Evolutionary conservation across 2,329 filamentous ascomycete species (phyloP).

Genomic region (Botrytis tulipae): DNA sequence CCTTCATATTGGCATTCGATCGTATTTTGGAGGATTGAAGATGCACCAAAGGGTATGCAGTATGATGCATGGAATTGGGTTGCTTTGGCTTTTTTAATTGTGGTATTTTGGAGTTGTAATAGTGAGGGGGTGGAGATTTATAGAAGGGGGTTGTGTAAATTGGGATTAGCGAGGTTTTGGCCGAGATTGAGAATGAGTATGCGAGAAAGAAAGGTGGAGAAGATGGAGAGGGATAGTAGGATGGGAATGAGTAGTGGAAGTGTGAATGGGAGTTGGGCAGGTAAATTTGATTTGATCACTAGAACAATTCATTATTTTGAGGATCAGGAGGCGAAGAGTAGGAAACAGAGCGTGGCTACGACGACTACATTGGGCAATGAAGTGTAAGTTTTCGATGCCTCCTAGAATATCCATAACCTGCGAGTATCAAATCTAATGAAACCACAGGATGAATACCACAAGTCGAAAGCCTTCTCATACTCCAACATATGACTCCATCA

Average conservation of each 20-base stretch:
- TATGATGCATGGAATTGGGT: slow-evolving; percentile 60
- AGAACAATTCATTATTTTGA: slow-evolving; percentile 33
- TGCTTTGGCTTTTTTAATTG: slow-evolving; percentile 52
- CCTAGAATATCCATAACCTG: rapidly evolving
- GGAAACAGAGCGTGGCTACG: slow-evolving; percentile 17
- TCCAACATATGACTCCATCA: not conserved
- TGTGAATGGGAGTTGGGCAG: slow-evolving; percentile 13
- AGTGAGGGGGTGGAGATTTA: slow-evolving; percentile 58
- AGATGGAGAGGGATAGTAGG: slow-evolving; percentile 11
- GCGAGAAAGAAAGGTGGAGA: slow-evolving; percentile 17
- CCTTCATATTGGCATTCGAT: slow-evolving; percentile 48
- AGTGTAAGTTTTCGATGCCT: not conserved
- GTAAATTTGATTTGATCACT: slow-evolving; percentile 31
- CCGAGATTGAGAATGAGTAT: slow-evolving; percentile 27
- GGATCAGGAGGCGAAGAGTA: slow-evolving; percentile 19
- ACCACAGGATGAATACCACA: not conserved
- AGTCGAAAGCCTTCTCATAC: not conserved
- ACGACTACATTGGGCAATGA: not conserved
- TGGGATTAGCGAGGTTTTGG: slow-evolving; percentile 31
- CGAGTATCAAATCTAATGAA: not conserved
- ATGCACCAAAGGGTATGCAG: slow-evolving; percentile 41
- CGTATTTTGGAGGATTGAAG: slow-evolving; percentile 43
- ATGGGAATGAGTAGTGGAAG: not conserved
- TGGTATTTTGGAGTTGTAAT: slow-evolving; percentile 64
- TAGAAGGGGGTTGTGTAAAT: slow-evolving; percentile 25